Percentiles rank a stretch among this genome's conserved stretches.
These are phyloP conservation scores for Meyerozyma smithsonii DNA, from an alignment of 1,139 yeast species.

Conservation along the genomic window DNA sequence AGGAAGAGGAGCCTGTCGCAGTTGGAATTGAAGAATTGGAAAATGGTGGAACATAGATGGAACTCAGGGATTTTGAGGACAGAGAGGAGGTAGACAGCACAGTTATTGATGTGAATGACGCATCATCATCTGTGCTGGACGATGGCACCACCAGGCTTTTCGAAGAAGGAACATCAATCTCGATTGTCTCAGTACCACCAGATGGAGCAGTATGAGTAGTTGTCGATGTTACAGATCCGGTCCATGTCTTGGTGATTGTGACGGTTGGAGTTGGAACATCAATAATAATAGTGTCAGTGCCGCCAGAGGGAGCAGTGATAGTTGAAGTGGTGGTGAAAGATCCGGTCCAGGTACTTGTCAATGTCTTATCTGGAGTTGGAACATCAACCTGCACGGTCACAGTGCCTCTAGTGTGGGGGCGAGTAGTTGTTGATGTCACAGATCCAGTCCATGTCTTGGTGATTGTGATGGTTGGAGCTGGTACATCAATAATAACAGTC, in stretches of 20 bases:
- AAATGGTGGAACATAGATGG: not conserved
- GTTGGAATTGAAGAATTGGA: not conserved
- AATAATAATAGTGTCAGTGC: conserved; percentile 7
- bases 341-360: conserved; percentile 1
- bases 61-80: not conserved
- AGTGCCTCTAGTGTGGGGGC: not conserved
- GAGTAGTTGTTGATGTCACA: not conserved
- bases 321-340: conserved; percentile 8
- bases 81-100: not conserved
- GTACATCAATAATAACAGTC: conserved; percentile 4
- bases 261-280: conserved; percentile 7
- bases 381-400: conserved; percentile 6
- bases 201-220: not conserved
- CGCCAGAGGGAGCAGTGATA: conserved; percentile 8
- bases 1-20: not conserved
- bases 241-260: conserved; percentile 1
- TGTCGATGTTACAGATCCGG: conserved; percentile 1
- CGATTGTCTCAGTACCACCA: conserved; percentile 3
- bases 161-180: conserved; percentile 9
- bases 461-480: conserved; percentile 4
- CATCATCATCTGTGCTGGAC: conserved; percentile 6
- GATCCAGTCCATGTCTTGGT: conserved; percentile 4
- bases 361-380: conserved; percentile 4
- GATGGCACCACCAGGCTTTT: conserved; percentile 7
- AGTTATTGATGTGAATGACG: not conserved